Conservation (phyloP, 805 yeast genomes). For the Yarrowia deformans region DNA sequence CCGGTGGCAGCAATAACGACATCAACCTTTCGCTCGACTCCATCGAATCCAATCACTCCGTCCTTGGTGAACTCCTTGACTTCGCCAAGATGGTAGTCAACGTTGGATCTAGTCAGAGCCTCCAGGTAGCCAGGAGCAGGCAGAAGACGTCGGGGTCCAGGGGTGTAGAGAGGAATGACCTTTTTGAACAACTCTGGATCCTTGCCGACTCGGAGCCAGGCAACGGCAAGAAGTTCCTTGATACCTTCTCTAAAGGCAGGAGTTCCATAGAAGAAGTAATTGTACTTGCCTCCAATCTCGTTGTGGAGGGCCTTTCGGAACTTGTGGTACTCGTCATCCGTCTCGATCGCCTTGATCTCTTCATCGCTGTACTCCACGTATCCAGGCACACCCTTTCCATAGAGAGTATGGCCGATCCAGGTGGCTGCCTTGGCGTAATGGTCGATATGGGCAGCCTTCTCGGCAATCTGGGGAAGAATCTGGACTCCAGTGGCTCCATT, state of each 20-base stretch:
- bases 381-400: conserved; percentile 42
- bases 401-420: conserved; percentile 43
- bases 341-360: conserved; percentile 41
- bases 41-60: conserved; percentile 42
- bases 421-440: conserved; percentile 44
- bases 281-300: conserved; percentile 39
- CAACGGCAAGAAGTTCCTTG: conserved; percentile 40
- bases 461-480: conserved; percentile 46
- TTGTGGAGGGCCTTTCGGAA: conserved; percentile 45
- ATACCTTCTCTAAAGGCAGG: conserved; percentile 33
- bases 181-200: conserved; percentile 41
- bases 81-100: conserved; percentile 40
- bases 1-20: conserved; percentile 40
- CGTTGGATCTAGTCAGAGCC: conserved; percentile 41
- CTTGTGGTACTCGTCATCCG: conserved; percentile 40
- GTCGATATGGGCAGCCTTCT: conserved; percentile 44
- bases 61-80: conserved; percentile 42
- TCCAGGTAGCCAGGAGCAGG: conserved; percentile 43
- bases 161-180: conserved; percentile 41
- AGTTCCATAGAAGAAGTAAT: conserved; percentile 32
- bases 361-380: conserved; percentile 41
- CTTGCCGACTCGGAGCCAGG: conserved; percentile 40
- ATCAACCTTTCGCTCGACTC: conserved; percentile 34
- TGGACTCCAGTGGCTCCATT: conserved; percentile 52
- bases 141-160: conserved; percentile 41